Conservation (phyloP, 2,329 filamentous ascomycete genomes). For the Dendryphion nanum region DNA sequence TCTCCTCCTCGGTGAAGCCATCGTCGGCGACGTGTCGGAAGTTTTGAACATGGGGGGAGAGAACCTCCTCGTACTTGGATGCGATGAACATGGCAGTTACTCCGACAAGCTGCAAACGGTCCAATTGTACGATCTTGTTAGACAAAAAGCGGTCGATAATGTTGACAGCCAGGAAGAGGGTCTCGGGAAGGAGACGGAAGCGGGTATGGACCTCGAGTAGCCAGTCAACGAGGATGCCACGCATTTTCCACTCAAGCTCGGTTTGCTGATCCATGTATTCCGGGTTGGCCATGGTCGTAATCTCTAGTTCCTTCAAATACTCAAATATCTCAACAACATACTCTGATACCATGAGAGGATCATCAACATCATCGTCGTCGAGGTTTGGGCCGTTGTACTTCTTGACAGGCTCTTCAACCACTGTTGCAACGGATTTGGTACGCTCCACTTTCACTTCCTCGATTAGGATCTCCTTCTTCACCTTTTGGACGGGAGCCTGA, state of each 20-base stretch:
- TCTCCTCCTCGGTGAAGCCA: slow-evolving; percentile 92
- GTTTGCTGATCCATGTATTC: slow-evolving; percentile 94
- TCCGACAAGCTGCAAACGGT: slow-evolving; percentile 92
- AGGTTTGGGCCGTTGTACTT: slow-evolving; percentile 58
- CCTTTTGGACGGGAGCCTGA: slow-evolving; percentile 57
- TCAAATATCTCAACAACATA: slow-evolving; percentile 98
- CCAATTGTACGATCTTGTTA: slow-evolving; percentile 90
- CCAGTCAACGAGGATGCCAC: slow-evolving; percentile 96
- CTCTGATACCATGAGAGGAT: slow-evolving; percentile 96
- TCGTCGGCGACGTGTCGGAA: slow-evolving; percentile 97
- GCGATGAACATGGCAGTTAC: slow-evolving; percentile 99
- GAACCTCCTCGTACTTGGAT: slow-evolving; percentile 97
- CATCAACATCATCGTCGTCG: slow-evolving; percentile 83
- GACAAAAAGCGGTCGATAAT: slow-evolving; percentile 98
- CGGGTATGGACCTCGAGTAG: slow-evolving; percentile 96
- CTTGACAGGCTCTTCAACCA: slow-evolving; percentile 36
- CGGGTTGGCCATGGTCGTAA: slow-evolving; percentile 78
- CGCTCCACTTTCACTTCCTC: slow-evolving; percentile 39
- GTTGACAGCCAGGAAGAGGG: slow-evolving; percentile 94
- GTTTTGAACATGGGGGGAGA: slow-evolving; percentile 94
- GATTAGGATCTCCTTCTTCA: slow-evolving; percentile 42
- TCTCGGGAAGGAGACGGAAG: slow-evolving; percentile 93
- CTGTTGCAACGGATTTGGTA: slow-evolving; percentile 9
- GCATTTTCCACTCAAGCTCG: slow-evolving; percentile 97
- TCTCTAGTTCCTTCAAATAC: slow-evolving; percentile 85